Evolutionary conservation across 495 filamentous ascomycete genomes (phyloP), one percentile per base, ranked within the genome.

Genomic region (Aspergillus panamensis): DNA sequence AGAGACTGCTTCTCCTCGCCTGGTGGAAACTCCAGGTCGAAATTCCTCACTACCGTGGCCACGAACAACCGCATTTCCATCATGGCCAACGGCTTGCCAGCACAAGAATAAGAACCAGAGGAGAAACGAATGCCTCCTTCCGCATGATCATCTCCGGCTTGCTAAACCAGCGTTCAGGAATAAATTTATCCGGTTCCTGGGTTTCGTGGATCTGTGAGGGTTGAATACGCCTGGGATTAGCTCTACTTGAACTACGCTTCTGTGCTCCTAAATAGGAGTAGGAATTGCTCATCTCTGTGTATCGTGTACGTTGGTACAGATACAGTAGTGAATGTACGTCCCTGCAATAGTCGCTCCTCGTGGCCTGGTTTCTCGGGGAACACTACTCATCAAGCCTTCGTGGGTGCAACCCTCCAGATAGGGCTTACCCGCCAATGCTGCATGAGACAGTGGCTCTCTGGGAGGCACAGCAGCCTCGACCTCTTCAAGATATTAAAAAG

Each of bases 151-250:
- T 33, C 42, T 73, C 66, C 2, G 67, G 63, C 37, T 55, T 51
- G 21, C 57, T 64, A 20, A 60, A 69, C 72, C 72, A 74, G 25
- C 70, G 61, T 58, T 74, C 69, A 1, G 69, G 69, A 40, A 74
- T 61, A 45, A 72, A 73, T 32, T 67, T 62, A 14, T 65, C 52
- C 0, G 69, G 64, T 6, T 53, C 14, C 14, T 35, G 55, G 53
- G 30, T 55, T 60, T 32, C 50, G 60, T 5, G 56, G 54, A 35
- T 61, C 54, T 64, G 21, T 32, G 14, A 20, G 4, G 17, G 42
- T 45, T 45, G 19, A 20, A 17, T 8, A 20, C 16, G 16, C 16
- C 9, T 20, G n/a, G 7, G 14, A 25, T 40, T 19, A 49, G 16
- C 17, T 40, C 21, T 32, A n/a, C n/a, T 25, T n/a, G 40, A 59